phyloP scores from a whole-genome alignment of 805 yeast genomes.

The Candida jianshihensis region DNA sequence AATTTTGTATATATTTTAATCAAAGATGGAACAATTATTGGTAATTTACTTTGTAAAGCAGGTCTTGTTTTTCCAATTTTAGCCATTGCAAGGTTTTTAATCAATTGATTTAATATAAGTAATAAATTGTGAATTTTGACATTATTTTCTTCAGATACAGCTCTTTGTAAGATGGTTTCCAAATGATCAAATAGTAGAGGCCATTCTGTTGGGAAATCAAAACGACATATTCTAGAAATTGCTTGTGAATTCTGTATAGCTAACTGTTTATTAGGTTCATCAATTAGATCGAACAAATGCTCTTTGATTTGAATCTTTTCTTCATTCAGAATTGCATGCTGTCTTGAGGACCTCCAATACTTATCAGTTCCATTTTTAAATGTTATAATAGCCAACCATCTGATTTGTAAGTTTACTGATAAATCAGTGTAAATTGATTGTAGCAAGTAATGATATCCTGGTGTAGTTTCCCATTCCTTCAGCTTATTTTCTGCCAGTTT shows the following conservation, averaged over 20 bases:
- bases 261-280: slow-evolving; percentile 69
- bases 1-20: slow-evolving; percentile 51
- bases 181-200: slow-evolving; percentile 68
- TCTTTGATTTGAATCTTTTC: slow-evolving; percentile 62
- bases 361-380: slow-evolving; percentile 84
- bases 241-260: slow-evolving; percentile 82
- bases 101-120: slow-evolving; percentile 65
- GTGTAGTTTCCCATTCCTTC: slow-evolving; percentile 57
- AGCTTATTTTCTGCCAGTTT: slow-evolving; percentile 63
- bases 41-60: slow-evolving; percentile 68
- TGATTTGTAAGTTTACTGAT: slow-evolving; percentile 50
- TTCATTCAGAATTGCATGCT: slow-evolving; percentile 47
- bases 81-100: slow-evolving; percentile 68
- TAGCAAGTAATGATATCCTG: slow-evolving; percentile 50
- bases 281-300: slow-evolving; percentile 50
- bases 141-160: slow-evolving; percentile 37
- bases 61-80: slow-evolving; percentile 78
- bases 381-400: slow-evolving; percentile 86
- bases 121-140: slow-evolving; percentile 56
- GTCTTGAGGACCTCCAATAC: slow-evolving; percentile 72
- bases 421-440: slow-evolving; percentile 59
- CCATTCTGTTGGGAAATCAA: slow-evolving; percentile 88
- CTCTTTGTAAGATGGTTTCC: slow-evolving; percentile 36
- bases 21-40: slow-evolving; percentile 52
- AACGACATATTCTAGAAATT: slow-evolving; percentile 66